Evolutionary conservation across 805 yeast species (phyloP), one percentile per base, ranked within the genome.

Genomic region (Yarrowia osloensis): DNA sequence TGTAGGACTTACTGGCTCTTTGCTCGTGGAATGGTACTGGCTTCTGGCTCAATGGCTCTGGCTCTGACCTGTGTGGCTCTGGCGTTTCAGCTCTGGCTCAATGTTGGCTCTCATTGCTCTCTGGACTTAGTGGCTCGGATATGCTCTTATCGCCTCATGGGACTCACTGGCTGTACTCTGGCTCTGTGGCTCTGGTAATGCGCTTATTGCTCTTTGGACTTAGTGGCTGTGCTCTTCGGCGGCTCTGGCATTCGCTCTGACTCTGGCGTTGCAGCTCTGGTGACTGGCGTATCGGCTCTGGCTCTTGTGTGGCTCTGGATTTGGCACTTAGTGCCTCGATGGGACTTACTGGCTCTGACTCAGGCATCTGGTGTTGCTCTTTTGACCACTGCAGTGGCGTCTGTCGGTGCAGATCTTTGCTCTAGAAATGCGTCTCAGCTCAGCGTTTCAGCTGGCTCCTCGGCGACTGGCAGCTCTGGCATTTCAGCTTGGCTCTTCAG

Each of bases 401-500:
- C 47, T 42, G 47, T 22, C 47, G 5, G 12, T 5, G 47, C 47
- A 42, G 47, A 42, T 42, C 47, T 42, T 42, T 22, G 47, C 47
- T 42, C 47, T 42, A 42, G 47, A 9, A 22, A 21, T 42, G 47
- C 47, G 47, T 42, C 47, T 42, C 47, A 42, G 47, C 47, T 42
- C 15, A 21, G 44, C 44, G 17, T 37, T 7, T 37, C 21, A 42
- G 26, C 47, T 22, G 17, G 47, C 47, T 42, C 8, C 47, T 42
- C 47, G 28, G 47, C 47, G 8, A 42, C 47, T 42, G 47, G 47
- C 47, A 42, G 47, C 47, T 42, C 47, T 42, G 47, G 47, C 47
- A 22, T 42, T 42, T 42, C 47, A 42, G 47, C 47, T 42, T 42
- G 47, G 47, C 47, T 42, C 47, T 42, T 42, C 47, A 42, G 47